phyloP scores from a whole-genome alignment of 495 filamentous ascomycete genomes.

The Annulohypoxylon bovei region DNA sequence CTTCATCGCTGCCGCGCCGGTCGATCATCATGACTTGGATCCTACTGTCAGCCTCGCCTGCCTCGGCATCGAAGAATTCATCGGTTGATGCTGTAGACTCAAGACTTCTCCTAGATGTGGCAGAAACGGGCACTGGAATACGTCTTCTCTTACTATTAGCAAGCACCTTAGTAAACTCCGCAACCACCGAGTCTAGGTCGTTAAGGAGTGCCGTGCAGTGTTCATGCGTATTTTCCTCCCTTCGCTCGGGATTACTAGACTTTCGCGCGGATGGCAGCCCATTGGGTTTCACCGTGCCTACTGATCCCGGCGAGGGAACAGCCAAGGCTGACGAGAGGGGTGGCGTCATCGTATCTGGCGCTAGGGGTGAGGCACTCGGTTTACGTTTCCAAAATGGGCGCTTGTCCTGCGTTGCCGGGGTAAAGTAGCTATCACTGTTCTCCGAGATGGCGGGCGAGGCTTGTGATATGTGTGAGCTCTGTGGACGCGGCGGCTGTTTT shows the following conservation, averaged over 20 bases:
- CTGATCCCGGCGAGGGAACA: slow-evolving; percentile 62
- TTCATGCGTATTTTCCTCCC: slow-evolving; percentile 72
- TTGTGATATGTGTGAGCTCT: slow-evolving; percentile 54
- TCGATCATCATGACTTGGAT: slow-evolving; percentile 81
- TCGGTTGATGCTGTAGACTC: slow-evolving; percentile 80
- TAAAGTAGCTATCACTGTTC: slow-evolving; percentile 57
- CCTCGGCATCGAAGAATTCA: slow-evolving; percentile 94
- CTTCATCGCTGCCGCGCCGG: slow-evolving; percentile 68
- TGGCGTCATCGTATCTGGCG: slow-evolving; percentile 57
- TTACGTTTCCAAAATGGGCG: slow-evolving; percentile 93
- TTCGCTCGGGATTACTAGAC: slow-evolving; percentile 49
- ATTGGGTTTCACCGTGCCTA: slow-evolving; percentile 43
- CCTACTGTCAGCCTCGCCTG: slow-evolving; percentile 64
- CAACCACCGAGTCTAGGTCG: slow-evolving; percentile 83
- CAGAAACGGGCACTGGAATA: slow-evolving; percentile 58
- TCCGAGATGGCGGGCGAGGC: slow-evolving; percentile 53
- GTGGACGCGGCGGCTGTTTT: slow-evolving; percentile 50
- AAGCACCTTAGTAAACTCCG: slow-evolving; percentile 81
- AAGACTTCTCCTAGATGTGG: slow-evolving; percentile 74
- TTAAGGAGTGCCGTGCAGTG: slow-evolving; percentile 80
- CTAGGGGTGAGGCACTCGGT: slow-evolving; percentile 59
- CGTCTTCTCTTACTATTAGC: slow-evolving; percentile 81
- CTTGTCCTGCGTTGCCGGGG: slow-evolving; percentile 54
- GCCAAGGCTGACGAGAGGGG: slow-evolving; percentile 66
- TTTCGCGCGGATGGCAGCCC: slow-evolving; percentile 30